Percentiles rank a stretch among this genome's conserved stretches.
Evolutionary conservation across 305 asterid genomes (phyloP).

Genomic region (Fraxinus floribunda): DNA sequence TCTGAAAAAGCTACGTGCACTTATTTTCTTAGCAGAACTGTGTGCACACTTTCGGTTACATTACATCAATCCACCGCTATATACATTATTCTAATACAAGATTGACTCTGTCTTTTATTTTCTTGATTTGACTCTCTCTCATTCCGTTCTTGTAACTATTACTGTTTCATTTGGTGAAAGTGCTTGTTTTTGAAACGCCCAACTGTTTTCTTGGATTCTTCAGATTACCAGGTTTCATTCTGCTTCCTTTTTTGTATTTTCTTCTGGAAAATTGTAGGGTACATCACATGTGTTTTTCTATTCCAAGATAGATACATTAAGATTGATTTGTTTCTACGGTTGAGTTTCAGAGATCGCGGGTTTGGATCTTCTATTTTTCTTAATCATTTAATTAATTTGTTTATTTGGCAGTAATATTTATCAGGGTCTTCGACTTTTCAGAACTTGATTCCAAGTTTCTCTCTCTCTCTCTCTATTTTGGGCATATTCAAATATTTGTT

Average conservation of each 20-base stretch:
- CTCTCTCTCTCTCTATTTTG: background rate
- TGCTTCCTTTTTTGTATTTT: constrained; percentile 2
- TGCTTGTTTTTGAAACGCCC: background rate
- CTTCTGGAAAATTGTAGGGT: background rate
- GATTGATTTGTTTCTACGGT: background rate
- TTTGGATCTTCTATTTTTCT: background rate
- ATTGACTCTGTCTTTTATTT: background rate
- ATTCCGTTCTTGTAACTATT: background rate
- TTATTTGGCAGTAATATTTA: background rate
- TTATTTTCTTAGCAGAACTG: constrained; percentile 10
- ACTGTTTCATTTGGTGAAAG: constrained; percentile 6
- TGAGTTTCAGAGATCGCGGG: background rate
- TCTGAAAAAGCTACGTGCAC: constrained; percentile 23
- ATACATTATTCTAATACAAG: background rate
- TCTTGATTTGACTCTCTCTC: constrained; percentile 11
- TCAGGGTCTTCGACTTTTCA: background rate
- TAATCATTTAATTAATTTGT: background rate
- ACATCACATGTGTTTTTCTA: background rate
- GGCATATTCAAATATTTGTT: background rate
- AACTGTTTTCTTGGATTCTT: constrained; percentile 2
- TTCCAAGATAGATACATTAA: background rate
- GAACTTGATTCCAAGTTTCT: background rate
- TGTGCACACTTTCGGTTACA: constrained; percentile 29
- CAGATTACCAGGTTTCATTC: constrained; percentile 31
- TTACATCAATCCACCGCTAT: constrained; percentile 13